These are phyloP conservation scores for Metarhizium brunneum DNA, from an alignment of 2,329 filamentous ascomycete species.

Conservation along the genomic window DNA sequence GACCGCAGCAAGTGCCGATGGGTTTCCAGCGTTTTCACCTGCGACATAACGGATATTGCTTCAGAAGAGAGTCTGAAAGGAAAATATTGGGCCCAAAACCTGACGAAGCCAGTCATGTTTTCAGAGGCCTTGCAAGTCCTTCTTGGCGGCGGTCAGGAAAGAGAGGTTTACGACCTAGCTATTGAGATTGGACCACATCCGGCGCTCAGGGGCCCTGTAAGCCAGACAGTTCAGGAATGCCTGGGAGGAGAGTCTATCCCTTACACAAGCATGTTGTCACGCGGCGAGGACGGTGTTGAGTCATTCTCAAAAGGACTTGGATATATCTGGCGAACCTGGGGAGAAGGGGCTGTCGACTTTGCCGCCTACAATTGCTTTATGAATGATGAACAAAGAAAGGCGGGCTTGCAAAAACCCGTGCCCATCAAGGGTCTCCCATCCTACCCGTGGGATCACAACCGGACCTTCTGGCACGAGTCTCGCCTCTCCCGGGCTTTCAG, in stretches of 20 bases:
- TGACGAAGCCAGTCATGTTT: conserved; percentile 15
- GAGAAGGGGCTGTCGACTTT: neutral
- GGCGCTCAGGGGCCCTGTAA: conserved; percentile 31
- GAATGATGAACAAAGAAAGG: neutral
- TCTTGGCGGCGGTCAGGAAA: conserved; percentile 1
- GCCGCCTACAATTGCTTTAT: no score
- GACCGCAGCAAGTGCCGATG: neutral
- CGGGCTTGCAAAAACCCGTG: neutral
- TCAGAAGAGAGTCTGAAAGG: conserved; percentile 13
- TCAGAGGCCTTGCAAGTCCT: conserved; percentile 3
- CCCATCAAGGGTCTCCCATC: neutral
- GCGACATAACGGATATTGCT: conserved; percentile 8
- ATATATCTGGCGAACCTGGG: neutral
- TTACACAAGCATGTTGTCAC: neutral
- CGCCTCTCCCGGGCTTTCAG: conserved; percentile 14
- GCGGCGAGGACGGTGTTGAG: neutral
- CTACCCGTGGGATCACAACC: neutral
- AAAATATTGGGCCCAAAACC: conserved; percentile 8
- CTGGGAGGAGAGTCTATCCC: neutral
- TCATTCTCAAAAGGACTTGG: neutral
- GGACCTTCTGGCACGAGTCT: conserved; percentile 14
- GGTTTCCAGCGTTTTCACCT: neutral
- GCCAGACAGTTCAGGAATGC: conserved; percentile 6
- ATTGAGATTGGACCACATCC: conserved; percentile 28
- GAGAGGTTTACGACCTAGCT: conserved; percentile 3